phyloP scores from a whole-genome alignment of 1,284 basidiomycete genomes.

The Ustilago tritici region DNA sequence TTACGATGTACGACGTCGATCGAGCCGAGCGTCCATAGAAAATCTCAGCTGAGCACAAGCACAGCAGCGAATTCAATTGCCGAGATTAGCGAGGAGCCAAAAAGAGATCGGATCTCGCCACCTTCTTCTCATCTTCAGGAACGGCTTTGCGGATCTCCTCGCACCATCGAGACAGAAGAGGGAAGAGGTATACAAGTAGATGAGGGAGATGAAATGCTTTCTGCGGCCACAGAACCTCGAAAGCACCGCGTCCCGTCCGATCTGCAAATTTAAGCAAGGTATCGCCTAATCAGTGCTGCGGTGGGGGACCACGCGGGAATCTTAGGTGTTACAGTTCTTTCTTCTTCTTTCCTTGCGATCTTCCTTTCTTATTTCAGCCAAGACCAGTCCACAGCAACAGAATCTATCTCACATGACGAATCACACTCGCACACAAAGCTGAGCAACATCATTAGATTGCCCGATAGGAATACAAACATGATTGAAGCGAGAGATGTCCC shows the following conservation, averaged over 20 bases:
- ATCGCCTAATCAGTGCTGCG: conserved; percentile 84
- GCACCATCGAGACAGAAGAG: background rate
- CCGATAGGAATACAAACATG: background rate
- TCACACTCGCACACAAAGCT: background rate
- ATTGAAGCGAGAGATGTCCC: conserved; percentile 26
- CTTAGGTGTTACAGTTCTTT: conserved; percentile 75
- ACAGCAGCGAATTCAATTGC: background rate
- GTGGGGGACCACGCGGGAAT: conserved; percentile 86
- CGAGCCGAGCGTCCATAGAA: conserved; percentile 1
- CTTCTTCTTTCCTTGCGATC: background rate
- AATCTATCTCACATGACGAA: background rate
- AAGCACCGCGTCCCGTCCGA: conserved; percentile 84
- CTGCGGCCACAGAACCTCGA: conserved; percentile 82
- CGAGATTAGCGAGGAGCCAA: background rate
- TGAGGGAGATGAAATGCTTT: conserved; percentile 65
- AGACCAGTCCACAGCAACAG: background rate
- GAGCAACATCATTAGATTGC: background rate
- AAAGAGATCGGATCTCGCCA: background rate
- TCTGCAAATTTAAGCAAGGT: conserved; percentile 84
- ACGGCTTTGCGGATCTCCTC: background rate
- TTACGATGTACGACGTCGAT: conserved; percentile 3
- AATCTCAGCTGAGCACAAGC: background rate
- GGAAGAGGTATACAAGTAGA: background rate
- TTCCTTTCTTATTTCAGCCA: background rate
- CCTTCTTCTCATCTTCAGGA: background rate